Percentiles rank a stretch among this genome's conserved stretches.
Evolutionary conservation across 345 rosid genomes (phyloP).

Genomic region (Pistacia integerrima): DNA sequence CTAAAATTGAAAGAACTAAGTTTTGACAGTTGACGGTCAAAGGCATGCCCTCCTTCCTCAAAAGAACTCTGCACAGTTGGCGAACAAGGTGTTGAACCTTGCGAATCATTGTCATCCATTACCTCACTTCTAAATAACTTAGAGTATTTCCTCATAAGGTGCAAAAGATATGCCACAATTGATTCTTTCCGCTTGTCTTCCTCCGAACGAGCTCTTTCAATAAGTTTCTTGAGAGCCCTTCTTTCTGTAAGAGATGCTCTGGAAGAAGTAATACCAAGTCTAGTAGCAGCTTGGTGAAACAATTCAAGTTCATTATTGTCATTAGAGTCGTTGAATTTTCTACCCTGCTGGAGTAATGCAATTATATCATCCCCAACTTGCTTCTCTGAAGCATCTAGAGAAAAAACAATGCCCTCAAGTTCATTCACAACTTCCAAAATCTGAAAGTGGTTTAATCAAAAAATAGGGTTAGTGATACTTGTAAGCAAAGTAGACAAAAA

Average conservation of each 20-base stretch:
- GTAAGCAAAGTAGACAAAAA: not conserved
- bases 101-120: conserved; percentile 87
- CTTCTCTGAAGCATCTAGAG: conserved; percentile 76
- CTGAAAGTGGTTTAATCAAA: conserved; percentile 42
- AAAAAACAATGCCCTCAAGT: conserved; percentile 62
- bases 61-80: conserved; percentile 61
- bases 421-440: conserved; percentile 79
- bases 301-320: conserved; percentile 81
- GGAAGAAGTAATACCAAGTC: conserved; percentile 79
- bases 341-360: conserved; percentile 85
- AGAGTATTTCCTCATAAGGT: conserved; percentile 93
- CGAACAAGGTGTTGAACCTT: conserved; percentile 85
- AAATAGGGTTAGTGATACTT: conserved; percentile 9
- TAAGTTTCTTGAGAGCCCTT: conserved; percentile 88
- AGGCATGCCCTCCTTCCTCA: conserved; percentile 57
- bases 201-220: conserved; percentile 89
- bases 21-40: conserved; percentile 86
- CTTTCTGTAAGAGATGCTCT: conserved; percentile 91
- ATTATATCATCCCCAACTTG: conserved; percentile 94
- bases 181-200: conserved; percentile 99
- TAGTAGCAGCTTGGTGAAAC: conserved; percentile 83
- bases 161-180: conserved; percentile 89
- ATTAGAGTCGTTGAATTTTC: conserved; percentile 59
- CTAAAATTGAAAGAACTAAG: conserved; percentile 73
- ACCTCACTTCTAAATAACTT: conserved; percentile 86